phyloP scores from a whole-genome alignment of 1,284 basidiomycete genomes.

The Clitocybe nebularis region DNA sequence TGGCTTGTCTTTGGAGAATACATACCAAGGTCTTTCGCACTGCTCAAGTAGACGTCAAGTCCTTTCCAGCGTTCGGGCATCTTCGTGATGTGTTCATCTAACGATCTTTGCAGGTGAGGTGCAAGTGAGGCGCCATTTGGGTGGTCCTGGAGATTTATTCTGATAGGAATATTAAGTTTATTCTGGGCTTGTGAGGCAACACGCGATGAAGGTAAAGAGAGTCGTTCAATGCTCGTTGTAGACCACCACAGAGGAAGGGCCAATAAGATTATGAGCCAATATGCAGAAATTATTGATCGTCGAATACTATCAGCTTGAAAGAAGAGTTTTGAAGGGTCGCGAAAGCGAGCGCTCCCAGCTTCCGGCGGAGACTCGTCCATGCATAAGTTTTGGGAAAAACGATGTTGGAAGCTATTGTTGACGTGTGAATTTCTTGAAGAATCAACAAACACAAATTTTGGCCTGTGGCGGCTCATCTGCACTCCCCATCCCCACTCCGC shows the following conservation, averaged over 20 bases:
- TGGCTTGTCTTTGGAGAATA: slow-evolving; percentile 1
- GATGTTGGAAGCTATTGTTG: slow-evolving; percentile 7
- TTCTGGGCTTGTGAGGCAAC: slow-evolving; percentile 51
- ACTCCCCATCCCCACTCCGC: slow-evolving; percentile 6
- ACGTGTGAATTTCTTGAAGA: slow-evolving; percentile 13
- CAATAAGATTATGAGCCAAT: slow-evolving; percentile 71
- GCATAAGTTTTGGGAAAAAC: too few relatives aligned
- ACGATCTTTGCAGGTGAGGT: slow-evolving; percentile 19
- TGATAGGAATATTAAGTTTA: slow-evolving; percentile 49
- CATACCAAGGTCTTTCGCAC: slow-evolving; percentile 18
- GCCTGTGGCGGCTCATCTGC: slow-evolving; percentile 19
- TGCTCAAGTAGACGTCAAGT: slow-evolving; percentile 28
- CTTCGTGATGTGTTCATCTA: slow-evolving; percentile 18
- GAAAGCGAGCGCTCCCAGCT: slow-evolving; percentile 22
- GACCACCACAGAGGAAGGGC: slow-evolving; percentile 86
- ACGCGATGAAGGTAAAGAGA: slow-evolving; percentile 64
- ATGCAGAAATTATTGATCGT: slow-evolving; percentile 61
- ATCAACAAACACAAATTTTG: slow-evolving; percentile 21
- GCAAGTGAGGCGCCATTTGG: slow-evolving; percentile 16
- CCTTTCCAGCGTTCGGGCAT: slow-evolving; percentile 34
- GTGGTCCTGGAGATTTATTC: slow-evolving; percentile 41
- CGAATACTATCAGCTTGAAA: slow-evolving; percentile 48
- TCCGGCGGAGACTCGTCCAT: neutral
- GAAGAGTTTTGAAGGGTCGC: slow-evolving; percentile 47
- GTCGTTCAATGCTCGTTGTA: slow-evolving; percentile 81